phyloP scores from a whole-genome alignment of 2,329 filamentous ascomycete species.

The Nemania sp. region DNA sequence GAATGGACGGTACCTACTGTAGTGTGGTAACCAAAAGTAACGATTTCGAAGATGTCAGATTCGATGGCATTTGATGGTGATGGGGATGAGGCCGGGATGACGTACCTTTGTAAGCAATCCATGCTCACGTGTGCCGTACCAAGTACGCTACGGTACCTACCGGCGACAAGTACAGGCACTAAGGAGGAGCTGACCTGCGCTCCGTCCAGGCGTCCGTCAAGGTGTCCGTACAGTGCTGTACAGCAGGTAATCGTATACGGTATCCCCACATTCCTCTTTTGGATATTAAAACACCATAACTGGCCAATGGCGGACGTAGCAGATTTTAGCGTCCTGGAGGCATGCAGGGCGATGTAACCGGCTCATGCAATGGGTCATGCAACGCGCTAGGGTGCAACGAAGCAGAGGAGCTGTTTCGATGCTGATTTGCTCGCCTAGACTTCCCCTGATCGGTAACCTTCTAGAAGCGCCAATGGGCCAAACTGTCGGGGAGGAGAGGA shows the following conservation, averaged over 20 bases:
- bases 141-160: not conserved
- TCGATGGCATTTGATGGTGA: not conserved
- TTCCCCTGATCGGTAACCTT: constrained; percentile 32
- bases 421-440: constrained; percentile 30
- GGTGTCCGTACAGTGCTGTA: not conserved
- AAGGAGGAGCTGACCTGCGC: not conserved
- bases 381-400: not conserved
- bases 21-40: constrained; percentile 1
- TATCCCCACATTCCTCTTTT: constrained; percentile 29
- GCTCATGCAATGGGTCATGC: constrained; percentile 23
- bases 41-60: not conserved
- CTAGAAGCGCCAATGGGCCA: constrained; percentile 27
- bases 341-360: constrained; percentile 20
- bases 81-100: constrained; percentile 23
- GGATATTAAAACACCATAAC: not conserved
- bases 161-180: too few species aligned
- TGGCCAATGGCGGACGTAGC: constrained; percentile 16
- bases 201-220: not conserved
- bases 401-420: constrained; percentile 1
- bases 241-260: constrained; percentile 3
- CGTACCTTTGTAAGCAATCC: constrained; percentile 23
- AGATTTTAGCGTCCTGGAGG: not conserved
- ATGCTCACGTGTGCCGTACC: constrained; percentile 1
- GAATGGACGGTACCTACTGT: not conserved
- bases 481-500: constrained; percentile 22